These are phyloP conservation scores for Citrullus colocynthis DNA, from an alignment of 306 rosid species.

Conservation along the genomic window DNA sequence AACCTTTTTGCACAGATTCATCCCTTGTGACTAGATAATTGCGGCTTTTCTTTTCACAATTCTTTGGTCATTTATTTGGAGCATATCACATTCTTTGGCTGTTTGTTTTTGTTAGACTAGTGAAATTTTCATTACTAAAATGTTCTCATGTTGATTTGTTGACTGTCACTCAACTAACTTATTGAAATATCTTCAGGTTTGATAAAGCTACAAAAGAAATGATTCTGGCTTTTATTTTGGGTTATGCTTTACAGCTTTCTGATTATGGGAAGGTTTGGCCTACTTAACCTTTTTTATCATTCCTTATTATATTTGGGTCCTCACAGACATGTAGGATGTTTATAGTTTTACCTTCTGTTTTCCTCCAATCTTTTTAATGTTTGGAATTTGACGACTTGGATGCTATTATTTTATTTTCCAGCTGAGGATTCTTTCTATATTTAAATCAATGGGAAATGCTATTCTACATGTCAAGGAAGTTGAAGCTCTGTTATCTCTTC, in stretches of 20 bases:
- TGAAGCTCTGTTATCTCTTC: slow-evolving; percentile 36
- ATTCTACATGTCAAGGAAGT: slow-evolving; percentile 38
- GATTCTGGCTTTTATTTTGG: slow-evolving; percentile 58
- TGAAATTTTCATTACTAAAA: not conserved
- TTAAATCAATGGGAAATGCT: slow-evolving; percentile 61
- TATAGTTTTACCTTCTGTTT: not conserved
- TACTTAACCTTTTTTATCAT: slow-evolving; percentile 6
- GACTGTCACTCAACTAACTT: not conserved
- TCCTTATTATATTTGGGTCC: not conserved
- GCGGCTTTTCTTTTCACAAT: not conserved
- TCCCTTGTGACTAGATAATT: not conserved
- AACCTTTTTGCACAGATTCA: not conserved
- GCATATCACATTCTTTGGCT: not conserved
- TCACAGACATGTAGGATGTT: not conserved
- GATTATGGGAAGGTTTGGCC: slow-evolving; percentile 70
- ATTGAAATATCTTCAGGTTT: slow-evolving; percentile 35
- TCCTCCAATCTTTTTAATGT: not conserved
- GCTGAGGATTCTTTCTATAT: slow-evolving; percentile 68
- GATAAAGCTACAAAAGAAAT: slow-evolving; percentile 52
- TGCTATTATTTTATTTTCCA: slow-evolving; percentile 20
- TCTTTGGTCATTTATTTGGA: not conserved
- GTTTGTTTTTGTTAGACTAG: not conserved
- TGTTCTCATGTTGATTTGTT: not conserved
- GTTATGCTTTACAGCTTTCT: slow-evolving; percentile 48
- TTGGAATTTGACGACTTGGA: not conserved